phyloP scores from a whole-genome alignment of 2,329 filamentous ascomycete genomes.

The Ascochyta koolunga region DNA sequence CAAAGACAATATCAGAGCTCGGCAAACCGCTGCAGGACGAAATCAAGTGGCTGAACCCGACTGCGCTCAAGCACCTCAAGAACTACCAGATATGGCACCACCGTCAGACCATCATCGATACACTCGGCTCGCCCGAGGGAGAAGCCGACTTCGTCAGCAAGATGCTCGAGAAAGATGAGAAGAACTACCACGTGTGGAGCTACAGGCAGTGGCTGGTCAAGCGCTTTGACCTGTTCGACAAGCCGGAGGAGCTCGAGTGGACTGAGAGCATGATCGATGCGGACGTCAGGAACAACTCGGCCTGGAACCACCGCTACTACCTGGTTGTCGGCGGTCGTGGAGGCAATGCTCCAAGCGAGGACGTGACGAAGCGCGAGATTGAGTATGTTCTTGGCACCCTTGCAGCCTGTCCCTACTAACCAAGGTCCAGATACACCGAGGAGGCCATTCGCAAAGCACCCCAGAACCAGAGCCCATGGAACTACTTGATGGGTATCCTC shows the following conservation, averaged over 20 bases:
- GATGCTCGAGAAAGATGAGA: constrained; percentile 86
- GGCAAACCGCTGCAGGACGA: constrained; percentile 71
- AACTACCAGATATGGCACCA: constrained; percentile 98
- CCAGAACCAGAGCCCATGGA: constrained; percentile 95
- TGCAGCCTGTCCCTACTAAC: constrained; percentile 21
- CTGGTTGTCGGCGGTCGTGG: constrained; percentile 73
- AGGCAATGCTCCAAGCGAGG: constrained; percentile 51
- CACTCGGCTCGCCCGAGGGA: constrained; percentile 63
- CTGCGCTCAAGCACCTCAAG: constrained; percentile 84
- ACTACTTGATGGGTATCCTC: constrained; percentile 81
- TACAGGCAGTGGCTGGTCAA: constrained; percentile 83
- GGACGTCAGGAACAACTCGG: constrained; percentile 94
- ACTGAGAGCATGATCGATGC: constrained; percentile 74
- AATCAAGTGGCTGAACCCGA: constrained; percentile 82
- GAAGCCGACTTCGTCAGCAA: constrained; percentile 77
- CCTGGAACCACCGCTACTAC: constrained; percentile 97
- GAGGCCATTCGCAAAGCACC: constrained; percentile 77
- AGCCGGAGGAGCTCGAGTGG: constrained; percentile 69
- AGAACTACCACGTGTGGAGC: constrained; percentile 99
- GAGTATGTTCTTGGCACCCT: constrained; percentile 55
- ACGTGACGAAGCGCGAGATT: constrained; percentile 75
- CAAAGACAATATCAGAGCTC: constrained; percentile 74
- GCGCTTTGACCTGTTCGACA: constrained; percentile 60
- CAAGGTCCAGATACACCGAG: constrained; percentile 59
- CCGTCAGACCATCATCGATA: constrained; percentile 63